Conservation (phyloP, 345 rosid species). For the Camelina sativa region DNA sequence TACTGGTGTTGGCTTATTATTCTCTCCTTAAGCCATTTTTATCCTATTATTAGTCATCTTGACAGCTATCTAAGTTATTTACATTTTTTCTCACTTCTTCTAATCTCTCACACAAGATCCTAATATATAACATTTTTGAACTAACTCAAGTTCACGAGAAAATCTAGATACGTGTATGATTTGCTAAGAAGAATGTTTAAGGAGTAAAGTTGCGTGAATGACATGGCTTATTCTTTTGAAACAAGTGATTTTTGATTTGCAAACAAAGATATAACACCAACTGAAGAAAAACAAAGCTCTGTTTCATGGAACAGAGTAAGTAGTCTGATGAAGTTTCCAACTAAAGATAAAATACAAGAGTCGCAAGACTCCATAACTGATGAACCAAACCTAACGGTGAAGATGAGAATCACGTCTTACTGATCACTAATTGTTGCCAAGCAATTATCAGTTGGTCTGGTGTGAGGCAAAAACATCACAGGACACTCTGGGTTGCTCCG, state of each 20-base stretch:
- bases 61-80: background rate
- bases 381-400: background rate
- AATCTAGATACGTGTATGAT: background rate
- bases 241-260: background rate
- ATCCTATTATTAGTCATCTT: background rate
- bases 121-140: background rate
- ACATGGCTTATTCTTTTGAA: background rate
- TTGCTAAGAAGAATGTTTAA: background rate
- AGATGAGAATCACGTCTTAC: conserved; percentile 26
- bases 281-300: conserved; percentile 9
- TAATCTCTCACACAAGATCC: background rate
- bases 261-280: background rate
- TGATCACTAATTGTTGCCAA: conserved; percentile 46
- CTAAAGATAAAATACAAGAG: background rate
- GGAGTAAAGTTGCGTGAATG: background rate
- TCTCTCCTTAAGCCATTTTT: background rate
- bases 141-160: background rate
- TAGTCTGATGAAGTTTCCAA: background rate
- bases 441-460: conserved; percentile 48
- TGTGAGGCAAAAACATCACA: conserved; percentile 43
- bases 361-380: background rate
- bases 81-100: too few relatives aligned
- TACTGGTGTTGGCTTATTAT: background rate
- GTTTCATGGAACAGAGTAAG: conserved; percentile 39
- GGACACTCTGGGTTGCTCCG: conserved; percentile 40